Evolutionary conservation across 1,284 basidiomycete genomes (phyloP).

Genomic region (Mycena citricolor): DNA sequence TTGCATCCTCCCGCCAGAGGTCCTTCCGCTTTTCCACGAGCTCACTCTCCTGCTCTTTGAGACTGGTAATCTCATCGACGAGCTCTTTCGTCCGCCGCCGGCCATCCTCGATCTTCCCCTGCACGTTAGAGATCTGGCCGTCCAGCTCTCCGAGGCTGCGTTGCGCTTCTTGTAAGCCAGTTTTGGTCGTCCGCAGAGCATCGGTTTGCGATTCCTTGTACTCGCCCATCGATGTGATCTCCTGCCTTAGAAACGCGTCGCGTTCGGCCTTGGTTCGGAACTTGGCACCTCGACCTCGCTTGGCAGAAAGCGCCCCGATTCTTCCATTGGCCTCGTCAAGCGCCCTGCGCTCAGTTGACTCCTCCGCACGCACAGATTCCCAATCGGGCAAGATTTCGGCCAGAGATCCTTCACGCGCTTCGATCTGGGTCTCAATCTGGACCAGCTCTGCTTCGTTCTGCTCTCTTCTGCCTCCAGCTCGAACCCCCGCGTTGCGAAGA

Average conservation of each 20-base stretch:
- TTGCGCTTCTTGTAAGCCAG: slow-evolving; percentile 47
- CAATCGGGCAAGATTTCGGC: slow-evolving; percentile 67
- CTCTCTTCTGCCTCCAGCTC: slow-evolving; percentile 62
- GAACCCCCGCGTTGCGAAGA: slow-evolving; percentile 61
- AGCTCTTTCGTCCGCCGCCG: slow-evolving; percentile 68
- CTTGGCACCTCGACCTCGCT: slow-evolving; percentile 83
- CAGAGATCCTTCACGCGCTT: slow-evolving; percentile 62
- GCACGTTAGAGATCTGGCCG: slow-evolving; percentile 58
- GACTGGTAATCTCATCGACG: slow-evolving; percentile 58
- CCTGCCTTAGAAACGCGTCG: slow-evolving; percentile 73
- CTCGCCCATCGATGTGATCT: slow-evolving; percentile 69
- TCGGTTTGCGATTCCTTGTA: slow-evolving; percentile 52
- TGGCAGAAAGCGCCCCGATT: slow-evolving; percentile 77
- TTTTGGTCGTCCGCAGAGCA: slow-evolving; percentile 48
- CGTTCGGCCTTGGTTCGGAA: slow-evolving; percentile 85
- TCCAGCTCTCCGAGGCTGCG: slow-evolving; percentile 57
- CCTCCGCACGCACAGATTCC: slow-evolving; percentile 53
- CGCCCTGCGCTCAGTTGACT: slow-evolving; percentile 65
- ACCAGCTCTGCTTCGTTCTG: slow-evolving; percentile 69
- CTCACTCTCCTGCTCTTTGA: slow-evolving; percentile 74
- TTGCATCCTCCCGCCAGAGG: slow-evolving; percentile 93
- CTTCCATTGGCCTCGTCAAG: slow-evolving; percentile 74
- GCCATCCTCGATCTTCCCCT: slow-evolving; percentile 76
- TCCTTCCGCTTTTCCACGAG: slow-evolving; percentile 86
- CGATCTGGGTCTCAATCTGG: slow-evolving; percentile 59